These are phyloP conservation scores for Diplodia intermedia DNA, from an alignment of 2,329 filamentous ascomycete genomes.

Conservation along the genomic window DNA sequence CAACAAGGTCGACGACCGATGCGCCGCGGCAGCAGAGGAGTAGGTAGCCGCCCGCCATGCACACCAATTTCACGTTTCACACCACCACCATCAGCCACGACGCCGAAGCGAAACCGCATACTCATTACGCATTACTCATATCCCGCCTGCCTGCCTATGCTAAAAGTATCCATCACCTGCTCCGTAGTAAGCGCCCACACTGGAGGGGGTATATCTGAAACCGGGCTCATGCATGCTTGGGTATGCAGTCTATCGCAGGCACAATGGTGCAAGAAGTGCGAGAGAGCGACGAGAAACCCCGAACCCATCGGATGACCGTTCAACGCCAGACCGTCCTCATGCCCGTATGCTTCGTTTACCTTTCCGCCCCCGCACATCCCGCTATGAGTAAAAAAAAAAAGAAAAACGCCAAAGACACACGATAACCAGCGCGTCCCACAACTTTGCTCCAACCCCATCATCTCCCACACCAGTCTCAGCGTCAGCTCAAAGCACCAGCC, in stretches of 20 bases:
- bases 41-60: too few relatives aligned
- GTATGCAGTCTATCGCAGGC: background rate
- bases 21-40: too few relatives aligned
- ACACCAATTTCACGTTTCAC: too few relatives aligned
- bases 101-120: background rate
- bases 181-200: conserved; percentile 4
- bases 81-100: too few relatives aligned
- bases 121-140: conserved; percentile 13
- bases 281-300: background rate
- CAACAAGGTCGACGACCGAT: too few relatives aligned
- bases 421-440: background rate
- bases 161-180: background rate
- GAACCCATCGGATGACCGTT: background rate
- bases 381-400: background rate
- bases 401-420: background rate
- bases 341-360: background rate
- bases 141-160: conserved; percentile 2
- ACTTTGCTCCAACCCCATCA: background rate
- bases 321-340: background rate
- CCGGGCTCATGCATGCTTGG: background rate
- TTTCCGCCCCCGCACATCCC: background rate
- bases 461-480: too few relatives aligned
- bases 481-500: background rate
- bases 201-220: conserved; percentile 8
- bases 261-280: background rate